Evolutionary conservation across 352 stramenopile species (phyloP).

Genomic region (Pythium vanterpoolii): DNA sequence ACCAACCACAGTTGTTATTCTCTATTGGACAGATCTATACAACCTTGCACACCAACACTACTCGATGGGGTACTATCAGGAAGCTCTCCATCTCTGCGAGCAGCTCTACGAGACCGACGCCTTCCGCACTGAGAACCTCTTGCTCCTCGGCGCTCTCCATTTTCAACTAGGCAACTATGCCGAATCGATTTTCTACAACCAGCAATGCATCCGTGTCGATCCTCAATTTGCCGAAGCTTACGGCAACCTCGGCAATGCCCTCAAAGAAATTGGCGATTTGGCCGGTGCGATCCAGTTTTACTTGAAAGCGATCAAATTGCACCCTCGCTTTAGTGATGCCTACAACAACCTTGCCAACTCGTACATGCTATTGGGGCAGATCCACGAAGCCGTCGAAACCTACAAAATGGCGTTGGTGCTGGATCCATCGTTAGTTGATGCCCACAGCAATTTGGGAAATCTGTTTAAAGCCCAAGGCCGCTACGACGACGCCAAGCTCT

Average conservation of each 20-base stretch:
- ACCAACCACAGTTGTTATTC: neutral
- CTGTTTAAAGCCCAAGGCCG: slow-evolving; percentile 88
- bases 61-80: slow-evolving; percentile 85
- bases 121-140: slow-evolving; percentile 88
- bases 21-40: slow-evolving; percentile 53
- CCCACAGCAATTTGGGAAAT: slow-evolving; percentile 94
- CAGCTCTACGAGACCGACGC: slow-evolving; percentile 87
- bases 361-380: slow-evolving; percentile 91
- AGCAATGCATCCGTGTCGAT: slow-evolving; percentile 92
- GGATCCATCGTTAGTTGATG: slow-evolving; percentile 87
- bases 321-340: slow-evolving; percentile 87
- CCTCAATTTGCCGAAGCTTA: slow-evolving; percentile 92
- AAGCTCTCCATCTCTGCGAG: slow-evolving; percentile 80
- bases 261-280: slow-evolving; percentile 93
- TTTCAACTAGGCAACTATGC: slow-evolving; percentile 92
- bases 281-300: slow-evolving; percentile 91
- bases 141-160: slow-evolving; percentile 92
- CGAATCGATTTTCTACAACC: slow-evolving; percentile 95
- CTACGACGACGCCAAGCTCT: slow-evolving; percentile 84
- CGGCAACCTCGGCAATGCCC: slow-evolving; percentile 91
- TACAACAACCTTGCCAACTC: slow-evolving; percentile 92
- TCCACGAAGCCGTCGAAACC: slow-evolving; percentile 87
- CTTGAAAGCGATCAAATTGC: slow-evolving; percentile 90
- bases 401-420: slow-evolving; percentile 93
- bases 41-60: slow-evolving; percentile 84